Percentiles rank a stretch among this genome's conserved stretches.
These are phyloP conservation scores for Boletus sp. DNA, from an alignment of 768 basidiomycete genomes.

Conservation along the genomic window DNA sequence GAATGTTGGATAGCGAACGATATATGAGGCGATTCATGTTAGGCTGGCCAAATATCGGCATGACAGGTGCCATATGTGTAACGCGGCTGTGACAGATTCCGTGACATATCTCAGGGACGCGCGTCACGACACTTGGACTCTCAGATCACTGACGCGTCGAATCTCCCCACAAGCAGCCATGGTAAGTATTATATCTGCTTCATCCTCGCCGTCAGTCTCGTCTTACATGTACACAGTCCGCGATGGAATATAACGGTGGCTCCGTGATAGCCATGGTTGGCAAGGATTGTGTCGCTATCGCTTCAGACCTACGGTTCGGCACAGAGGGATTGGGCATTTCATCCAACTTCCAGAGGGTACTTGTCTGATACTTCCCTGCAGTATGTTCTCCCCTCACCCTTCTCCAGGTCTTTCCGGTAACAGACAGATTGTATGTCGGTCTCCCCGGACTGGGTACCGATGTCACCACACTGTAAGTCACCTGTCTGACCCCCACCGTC, in stretches of 20 bases:
- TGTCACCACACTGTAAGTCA: conserved; percentile 80
- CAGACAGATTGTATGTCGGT: conserved; percentile 89
- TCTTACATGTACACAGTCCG: conserved; percentile 53
- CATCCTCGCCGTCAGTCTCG: background rate
- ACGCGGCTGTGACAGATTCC: conserved; percentile 8
- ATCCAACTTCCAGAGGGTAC: conserved; percentile 91
- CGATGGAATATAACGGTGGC: conserved; percentile 94
- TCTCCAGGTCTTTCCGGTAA: conserved; percentile 85
- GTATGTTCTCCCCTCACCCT: background rate
- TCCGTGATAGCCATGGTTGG: conserved; percentile 99
- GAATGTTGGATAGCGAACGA: conserved; percentile 15
- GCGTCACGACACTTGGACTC: conserved; percentile 20
- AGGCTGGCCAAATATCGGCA: background rate
- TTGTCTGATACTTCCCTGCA: conserved; percentile 13
- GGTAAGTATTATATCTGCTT: conserved; percentile 14
- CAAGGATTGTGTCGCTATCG: conserved; percentile 98
- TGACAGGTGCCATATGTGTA: conserved; percentile 7
- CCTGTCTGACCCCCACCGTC: background rate
- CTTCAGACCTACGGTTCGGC: conserved; percentile 90
- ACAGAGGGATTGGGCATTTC: conserved; percentile 84
- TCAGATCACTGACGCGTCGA: conserved; percentile 25
- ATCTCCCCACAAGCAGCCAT: conserved; percentile 16
- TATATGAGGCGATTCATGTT: conserved; percentile 10
- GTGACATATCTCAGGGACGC: conserved; percentile 13
- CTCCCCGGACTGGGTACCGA: conserved; percentile 93